A percentile compares a stretch with the other conserved stretches of the same genome.
Conservation (phyloP, 352 stramenopile genomes). For the Globisporangium polare region DNA sequence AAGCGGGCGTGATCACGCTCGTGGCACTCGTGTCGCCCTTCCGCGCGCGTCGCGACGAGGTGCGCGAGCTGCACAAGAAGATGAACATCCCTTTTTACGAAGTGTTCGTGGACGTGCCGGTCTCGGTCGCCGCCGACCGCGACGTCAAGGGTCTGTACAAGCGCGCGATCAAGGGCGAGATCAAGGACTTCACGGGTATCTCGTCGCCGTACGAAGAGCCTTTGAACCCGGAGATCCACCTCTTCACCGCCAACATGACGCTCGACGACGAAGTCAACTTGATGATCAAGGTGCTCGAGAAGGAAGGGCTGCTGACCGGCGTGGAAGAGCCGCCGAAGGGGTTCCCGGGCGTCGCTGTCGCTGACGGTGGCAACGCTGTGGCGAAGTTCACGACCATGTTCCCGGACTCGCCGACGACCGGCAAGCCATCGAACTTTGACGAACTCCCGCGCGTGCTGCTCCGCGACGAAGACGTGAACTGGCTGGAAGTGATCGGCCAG, state of each 20-base stretch:
- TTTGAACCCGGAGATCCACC: constrained; percentile 91
- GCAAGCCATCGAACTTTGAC: constrained; percentile 31
- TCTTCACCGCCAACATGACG: constrained; percentile 94
- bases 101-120: constrained; percentile 97
- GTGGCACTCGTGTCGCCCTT: constrained; percentile 97
- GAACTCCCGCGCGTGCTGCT: constrained; percentile 91
- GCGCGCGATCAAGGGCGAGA: constrained; percentile 91
- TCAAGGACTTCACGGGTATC: constrained; percentile 99
- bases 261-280: constrained; percentile 85
- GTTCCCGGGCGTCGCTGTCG: constrained; percentile 74
- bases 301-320: constrained; percentile 59
- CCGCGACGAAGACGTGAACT: constrained; percentile 97
- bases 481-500: constrained; percentile 97
- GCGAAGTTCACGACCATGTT: constrained; percentile 55
- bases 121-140: constrained; percentile 94
- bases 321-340: constrained; percentile 44
- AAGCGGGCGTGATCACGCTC: constrained; percentile 96
- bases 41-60: constrained; percentile 90
- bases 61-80: constrained; percentile 88
- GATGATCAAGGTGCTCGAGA: constrained; percentile 57
- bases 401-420: constrained; percentile 35
- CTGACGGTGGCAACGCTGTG: constrained; percentile 86
- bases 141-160: constrained; percentile 97
- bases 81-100: constrained; percentile 98
- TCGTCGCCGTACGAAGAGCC: constrained; percentile 97